phyloP scores from a whole-genome alignment of 176 grass and related monocot species.

The Miscanthus lutarioriparius region DNA sequence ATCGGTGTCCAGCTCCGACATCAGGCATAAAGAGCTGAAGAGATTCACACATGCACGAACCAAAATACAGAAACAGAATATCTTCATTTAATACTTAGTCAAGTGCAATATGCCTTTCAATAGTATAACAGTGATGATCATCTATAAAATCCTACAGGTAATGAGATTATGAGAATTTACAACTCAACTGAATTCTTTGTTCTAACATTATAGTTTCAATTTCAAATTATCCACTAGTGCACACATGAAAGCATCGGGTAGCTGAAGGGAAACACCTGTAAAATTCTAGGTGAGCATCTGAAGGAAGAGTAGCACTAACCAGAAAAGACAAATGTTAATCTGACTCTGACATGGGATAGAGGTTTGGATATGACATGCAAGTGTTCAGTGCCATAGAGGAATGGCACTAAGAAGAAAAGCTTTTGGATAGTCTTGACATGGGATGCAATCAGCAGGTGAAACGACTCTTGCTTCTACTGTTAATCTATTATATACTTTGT shows the following conservation, averaged over 20 bases:
- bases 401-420: too few species aligned
- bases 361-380: neutral
- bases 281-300: slow-evolving; percentile 10
- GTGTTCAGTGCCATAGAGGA: neutral
- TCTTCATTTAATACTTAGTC: neutral
- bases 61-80: neutral
- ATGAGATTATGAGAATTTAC: slow-evolving; percentile 6
- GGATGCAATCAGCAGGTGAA: too few species aligned
- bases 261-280: neutral
- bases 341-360: neutral
- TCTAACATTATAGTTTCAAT: neutral
- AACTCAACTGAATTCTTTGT: slow-evolving; percentile 10
- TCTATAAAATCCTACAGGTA: slow-evolving; percentile 31
- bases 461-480: too few species aligned
- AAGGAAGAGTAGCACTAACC: neutral
- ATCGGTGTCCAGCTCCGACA: neutral
- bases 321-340: neutral
- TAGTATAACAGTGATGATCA: neutral
- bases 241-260: neutral
- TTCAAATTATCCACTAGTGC: neutral
- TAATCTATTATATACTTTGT: too few species aligned
- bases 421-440: too few species aligned
- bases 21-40: neutral
- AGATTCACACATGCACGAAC: slow-evolving; percentile 18
- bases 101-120: neutral